phyloP scores from a whole-genome alignment of 306 rosid genomes.

The Luffa acutangula region DNA sequence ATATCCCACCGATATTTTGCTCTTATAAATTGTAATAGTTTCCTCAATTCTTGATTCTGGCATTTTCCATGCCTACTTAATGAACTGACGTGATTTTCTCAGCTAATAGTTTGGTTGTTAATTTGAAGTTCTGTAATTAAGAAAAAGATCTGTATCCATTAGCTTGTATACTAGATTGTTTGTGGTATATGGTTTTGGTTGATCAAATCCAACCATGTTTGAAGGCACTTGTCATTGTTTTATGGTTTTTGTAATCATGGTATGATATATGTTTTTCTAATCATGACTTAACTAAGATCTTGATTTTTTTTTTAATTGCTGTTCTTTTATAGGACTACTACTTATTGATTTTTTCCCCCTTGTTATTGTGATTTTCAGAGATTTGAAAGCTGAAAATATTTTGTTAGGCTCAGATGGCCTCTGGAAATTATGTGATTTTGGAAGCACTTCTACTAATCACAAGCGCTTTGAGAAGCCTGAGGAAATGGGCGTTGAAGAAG shows the following conservation, averaged over 20 bases:
- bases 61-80: not conserved
- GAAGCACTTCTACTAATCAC: slow-evolving; percentile 87
- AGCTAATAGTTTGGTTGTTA: not conserved
- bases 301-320: not conserved
- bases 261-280: not conserved
- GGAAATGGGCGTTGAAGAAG: slow-evolving; percentile 99
- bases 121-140: not conserved
- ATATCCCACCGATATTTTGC: too few species aligned
- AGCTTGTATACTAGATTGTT: not conserved
- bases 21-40: not conserved
- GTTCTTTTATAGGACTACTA: not conserved
- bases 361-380: slow-evolving; percentile 34
- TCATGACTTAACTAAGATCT: not conserved
- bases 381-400: slow-evolving; percentile 90
- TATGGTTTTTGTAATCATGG: not conserved
- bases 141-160: not conserved
- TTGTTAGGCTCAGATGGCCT: slow-evolving; percentile 68
- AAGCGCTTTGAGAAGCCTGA: slow-evolving; percentile 90
- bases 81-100: not conserved
- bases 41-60: not conserved
- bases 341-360: not conserved
- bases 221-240: not conserved
- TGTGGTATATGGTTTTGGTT: not conserved
- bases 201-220: not conserved
- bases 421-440: slow-evolving; percentile 98